A percentile compares a stretch with the other conserved stretches of the same genome.
Evolutionary conservation across 768 basidiomycete species (phyloP).

Genomic region (Boletus subparvulus): DNA sequence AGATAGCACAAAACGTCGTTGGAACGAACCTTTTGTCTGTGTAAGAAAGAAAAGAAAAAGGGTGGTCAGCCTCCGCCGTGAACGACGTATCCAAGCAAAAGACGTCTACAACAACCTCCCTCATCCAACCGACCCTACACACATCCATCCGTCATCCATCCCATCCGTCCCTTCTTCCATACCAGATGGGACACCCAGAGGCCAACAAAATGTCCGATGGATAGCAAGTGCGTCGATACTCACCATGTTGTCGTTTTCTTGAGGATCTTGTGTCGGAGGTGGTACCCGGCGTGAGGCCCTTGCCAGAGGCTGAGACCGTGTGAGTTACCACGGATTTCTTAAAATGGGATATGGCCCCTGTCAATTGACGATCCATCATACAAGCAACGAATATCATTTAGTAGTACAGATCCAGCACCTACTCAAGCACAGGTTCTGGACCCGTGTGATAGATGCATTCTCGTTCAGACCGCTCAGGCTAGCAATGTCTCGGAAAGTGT

Average conservation of each 20-base stretch:
- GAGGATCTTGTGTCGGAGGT: conserved; percentile 28
- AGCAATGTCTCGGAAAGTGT: no score
- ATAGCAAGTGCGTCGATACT: conserved; percentile 31
- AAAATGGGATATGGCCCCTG: not conserved
- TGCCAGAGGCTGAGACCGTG: conserved; percentile 18
- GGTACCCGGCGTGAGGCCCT: conserved; percentile 2
- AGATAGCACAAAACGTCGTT: not conserved
- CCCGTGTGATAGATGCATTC: no score
- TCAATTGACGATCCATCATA: not conserved
- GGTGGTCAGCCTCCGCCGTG: conserved; percentile 20
- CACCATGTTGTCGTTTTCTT: conserved; percentile 47
- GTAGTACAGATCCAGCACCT: no score
- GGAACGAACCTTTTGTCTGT: conserved; percentile 81
- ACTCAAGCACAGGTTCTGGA: no score
- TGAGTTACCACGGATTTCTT: conserved; percentile 6
- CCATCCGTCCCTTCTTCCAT: conserved; percentile 21
- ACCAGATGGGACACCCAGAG: not conserved
- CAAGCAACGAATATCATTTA: no score
- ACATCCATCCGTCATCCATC: conserved; percentile 22
- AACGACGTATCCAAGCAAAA: not conserved
- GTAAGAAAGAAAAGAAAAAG: conserved; percentile 13
- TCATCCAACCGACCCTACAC: conserved; percentile 34
- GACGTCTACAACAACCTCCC: conserved; percentile 6
- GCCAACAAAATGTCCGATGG: conserved; percentile 2
- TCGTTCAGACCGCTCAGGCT: no score